Evolutionary conservation across 1,284 basidiomycete species (phyloP).

Genomic region (Testicularia cyperi): DNA sequence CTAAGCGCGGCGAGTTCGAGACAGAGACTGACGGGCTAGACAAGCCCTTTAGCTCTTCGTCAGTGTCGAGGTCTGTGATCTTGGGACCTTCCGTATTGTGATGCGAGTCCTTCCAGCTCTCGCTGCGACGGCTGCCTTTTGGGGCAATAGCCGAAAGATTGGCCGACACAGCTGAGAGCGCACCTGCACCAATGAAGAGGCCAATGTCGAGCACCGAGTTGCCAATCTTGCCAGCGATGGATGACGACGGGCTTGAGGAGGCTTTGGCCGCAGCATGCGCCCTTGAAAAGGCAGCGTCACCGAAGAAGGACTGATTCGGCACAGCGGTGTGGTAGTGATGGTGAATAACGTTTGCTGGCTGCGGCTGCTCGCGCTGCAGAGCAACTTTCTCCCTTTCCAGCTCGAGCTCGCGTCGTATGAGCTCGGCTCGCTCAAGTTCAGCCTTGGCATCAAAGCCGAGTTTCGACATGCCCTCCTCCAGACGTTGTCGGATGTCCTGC

Average conservation of each 20-base stretch:
- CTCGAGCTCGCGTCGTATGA: slow-evolving; percentile 25
- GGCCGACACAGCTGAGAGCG: slow-evolving; percentile 19
- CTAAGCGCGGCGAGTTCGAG: not conserved
- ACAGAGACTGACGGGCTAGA: not conserved
- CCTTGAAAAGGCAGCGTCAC: slow-evolving; percentile 8
- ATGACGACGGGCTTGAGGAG: not conserved
- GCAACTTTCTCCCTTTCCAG: slow-evolving; percentile 10
- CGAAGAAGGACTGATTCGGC: slow-evolving; percentile 1
- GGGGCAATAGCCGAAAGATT: slow-evolving; percentile 32
- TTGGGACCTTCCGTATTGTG: slow-evolving; percentile 8
- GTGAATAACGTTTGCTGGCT: slow-evolving; percentile 15
- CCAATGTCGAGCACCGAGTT: slow-evolving; percentile 25
- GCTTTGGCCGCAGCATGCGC: slow-evolving; percentile 31
- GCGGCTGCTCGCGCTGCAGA: slow-evolving; percentile 7
- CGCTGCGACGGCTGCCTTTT: not conserved
- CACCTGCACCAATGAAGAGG: slow-evolving; percentile 30
- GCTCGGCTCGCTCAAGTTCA: slow-evolving; percentile 18
- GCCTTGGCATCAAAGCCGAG: slow-evolving; percentile 31
- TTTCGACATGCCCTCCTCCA: slow-evolving; percentile 38
- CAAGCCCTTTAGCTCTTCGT: slow-evolving; percentile 11
- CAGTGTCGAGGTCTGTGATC: slow-evolving; percentile 31
- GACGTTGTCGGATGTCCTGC: slow-evolving; percentile 17
- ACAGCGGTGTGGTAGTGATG: slow-evolving; percentile 29
- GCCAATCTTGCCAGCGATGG: slow-evolving; percentile 27
- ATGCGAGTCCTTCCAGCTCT: not conserved